Conservation (phyloP, 306 rosid genomes). For the Cicer yamashitae region DNA sequence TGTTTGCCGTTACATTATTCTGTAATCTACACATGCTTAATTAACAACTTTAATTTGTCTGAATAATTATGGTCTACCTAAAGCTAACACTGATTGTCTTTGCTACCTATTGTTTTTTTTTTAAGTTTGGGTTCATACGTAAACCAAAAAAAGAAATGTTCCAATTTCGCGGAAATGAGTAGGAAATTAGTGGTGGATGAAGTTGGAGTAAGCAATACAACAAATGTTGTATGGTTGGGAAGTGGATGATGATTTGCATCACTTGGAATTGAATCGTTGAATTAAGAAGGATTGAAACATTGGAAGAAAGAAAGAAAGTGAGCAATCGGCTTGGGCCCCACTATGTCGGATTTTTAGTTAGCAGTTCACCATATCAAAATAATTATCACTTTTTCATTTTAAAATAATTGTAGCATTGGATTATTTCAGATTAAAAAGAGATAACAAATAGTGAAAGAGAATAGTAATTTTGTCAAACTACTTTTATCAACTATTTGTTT, state of each 20-base stretch:
- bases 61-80: not conserved
- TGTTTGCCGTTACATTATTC: not conserved
- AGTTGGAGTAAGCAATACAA: slow-evolving; percentile 12
- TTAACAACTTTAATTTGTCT: not conserved
- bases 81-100: not conserved
- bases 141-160: not conserved
- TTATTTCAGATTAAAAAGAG: too few species aligned
- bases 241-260: not conserved
- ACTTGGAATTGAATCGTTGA: not conserved
- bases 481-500: too few species aligned
- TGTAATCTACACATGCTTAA: not conserved
- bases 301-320: slow-evolving; percentile 22
- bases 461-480: too few species aligned
- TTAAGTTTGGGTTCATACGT: not conserved
- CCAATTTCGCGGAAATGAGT: slow-evolving; percentile 33
- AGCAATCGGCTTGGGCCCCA: not conserved
- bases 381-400: too few species aligned
- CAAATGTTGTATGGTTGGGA: not conserved
- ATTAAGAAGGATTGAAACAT: not conserved
- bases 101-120: not conserved
- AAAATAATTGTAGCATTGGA: too few species aligned
- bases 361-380: too few species aligned
- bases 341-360: not conserved
- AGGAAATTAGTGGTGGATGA: slow-evolving; percentile 12
- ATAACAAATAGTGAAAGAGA: too few species aligned